These are phyloP conservation scores for Penicillium sp. DNA, from an alignment of 2,329 filamentous ascomycete genomes.

Conservation along the genomic window DNA sequence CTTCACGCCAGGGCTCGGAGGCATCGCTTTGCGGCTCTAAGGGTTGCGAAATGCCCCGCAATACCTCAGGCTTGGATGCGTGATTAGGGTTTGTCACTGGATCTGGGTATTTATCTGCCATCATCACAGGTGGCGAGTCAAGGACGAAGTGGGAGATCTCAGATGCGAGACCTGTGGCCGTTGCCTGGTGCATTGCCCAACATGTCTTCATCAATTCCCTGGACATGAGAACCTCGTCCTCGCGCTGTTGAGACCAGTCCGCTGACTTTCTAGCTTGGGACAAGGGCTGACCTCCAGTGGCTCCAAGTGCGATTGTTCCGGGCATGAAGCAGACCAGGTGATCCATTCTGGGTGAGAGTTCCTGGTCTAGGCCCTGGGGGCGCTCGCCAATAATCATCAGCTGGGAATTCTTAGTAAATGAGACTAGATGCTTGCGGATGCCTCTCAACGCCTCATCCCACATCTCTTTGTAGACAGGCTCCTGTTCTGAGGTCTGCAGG, in stretches of 20 bases:
- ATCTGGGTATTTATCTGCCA: slow-evolving; percentile 39
- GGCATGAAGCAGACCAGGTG: slow-evolving; percentile 97
- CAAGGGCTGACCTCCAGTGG: slow-evolving; percentile 75
- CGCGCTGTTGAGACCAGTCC: slow-evolving; percentile 74
- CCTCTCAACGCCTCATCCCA: slow-evolving; percentile 85
- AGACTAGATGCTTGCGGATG: slow-evolving; percentile 86
- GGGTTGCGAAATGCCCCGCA: slow-evolving; percentile 36
- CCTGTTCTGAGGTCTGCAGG: slow-evolving; percentile 83
- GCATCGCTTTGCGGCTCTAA: slow-evolving; percentile 32
- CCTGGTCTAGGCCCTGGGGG: slow-evolving; percentile 65
- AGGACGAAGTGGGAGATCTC: slow-evolving; percentile 93
- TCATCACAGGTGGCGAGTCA: slow-evolving; percentile 61
- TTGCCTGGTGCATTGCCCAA: slow-evolving; percentile 95
- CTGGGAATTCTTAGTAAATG: slow-evolving; percentile 75
- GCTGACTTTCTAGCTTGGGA: slow-evolving; percentile 69
- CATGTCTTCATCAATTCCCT: slow-evolving; percentile 93
- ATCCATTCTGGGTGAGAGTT: slow-evolving; percentile 82
- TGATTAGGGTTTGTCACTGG: slow-evolving; percentile 33
- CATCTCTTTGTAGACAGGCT: slow-evolving; percentile 84
- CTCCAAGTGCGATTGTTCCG: slow-evolving; percentile 86
- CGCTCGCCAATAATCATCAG: slow-evolving; percentile 91
- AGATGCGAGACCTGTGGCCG: slow-evolving; percentile 83
- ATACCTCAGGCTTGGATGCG: slow-evolving; percentile 34
- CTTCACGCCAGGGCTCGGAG: slow-evolving; percentile 63
- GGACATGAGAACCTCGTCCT: slow-evolving; percentile 83